Conservation (phyloP, 805 yeast species). For the Wickerhamomyces pijperi region DNA sequence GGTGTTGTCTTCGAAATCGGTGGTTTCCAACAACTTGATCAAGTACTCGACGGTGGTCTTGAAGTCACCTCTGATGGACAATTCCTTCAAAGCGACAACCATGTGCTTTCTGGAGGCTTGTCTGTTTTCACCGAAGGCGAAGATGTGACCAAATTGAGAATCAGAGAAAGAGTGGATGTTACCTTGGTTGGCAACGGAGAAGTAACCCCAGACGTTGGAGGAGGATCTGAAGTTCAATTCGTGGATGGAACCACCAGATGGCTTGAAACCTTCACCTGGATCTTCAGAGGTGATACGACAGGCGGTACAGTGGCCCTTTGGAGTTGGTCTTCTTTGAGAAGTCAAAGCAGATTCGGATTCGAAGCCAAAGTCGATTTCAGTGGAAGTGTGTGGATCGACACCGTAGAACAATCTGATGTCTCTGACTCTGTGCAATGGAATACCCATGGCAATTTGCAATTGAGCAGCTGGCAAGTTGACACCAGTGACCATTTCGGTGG, state of each 20-base stretch:
- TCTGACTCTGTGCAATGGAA: conserved; percentile 88
- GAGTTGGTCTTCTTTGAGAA: conserved; percentile 84
- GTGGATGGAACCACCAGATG: conserved; percentile 93
- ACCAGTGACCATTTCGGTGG: conserved; percentile 99
- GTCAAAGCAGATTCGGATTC: conserved; percentile 56
- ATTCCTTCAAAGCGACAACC: conserved; percentile 96
- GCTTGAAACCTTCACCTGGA: conserved; percentile 99
- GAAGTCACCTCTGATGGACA: conserved; percentile 96
- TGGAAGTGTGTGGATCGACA: conserved; percentile 86
- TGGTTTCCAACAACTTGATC: conserved; percentile 89
- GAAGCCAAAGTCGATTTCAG: conserved; percentile 87
- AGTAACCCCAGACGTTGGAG: conserved; percentile 99
- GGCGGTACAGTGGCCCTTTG: conserved; percentile 98
- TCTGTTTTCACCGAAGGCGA: conserved; percentile 98
- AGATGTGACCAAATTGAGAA: conserved; percentile 98
- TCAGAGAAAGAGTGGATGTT: conserved; percentile 97
- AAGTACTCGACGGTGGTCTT: conserved; percentile 96
- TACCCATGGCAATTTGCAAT: conserved; percentile 98
- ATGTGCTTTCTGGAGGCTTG: conserved; percentile 96
- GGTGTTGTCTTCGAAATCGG: conserved; percentile 91
- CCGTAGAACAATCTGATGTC: conserved; percentile 92
- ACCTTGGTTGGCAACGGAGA: conserved; percentile 92
- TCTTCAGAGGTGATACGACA: conserved; percentile 99
- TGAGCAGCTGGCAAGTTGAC: conserved; percentile 98
- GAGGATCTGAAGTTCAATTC: conserved; percentile 95